Conservation (phyloP, 352 stramenopile species). For the Phytopythium ostracodes region DNA sequence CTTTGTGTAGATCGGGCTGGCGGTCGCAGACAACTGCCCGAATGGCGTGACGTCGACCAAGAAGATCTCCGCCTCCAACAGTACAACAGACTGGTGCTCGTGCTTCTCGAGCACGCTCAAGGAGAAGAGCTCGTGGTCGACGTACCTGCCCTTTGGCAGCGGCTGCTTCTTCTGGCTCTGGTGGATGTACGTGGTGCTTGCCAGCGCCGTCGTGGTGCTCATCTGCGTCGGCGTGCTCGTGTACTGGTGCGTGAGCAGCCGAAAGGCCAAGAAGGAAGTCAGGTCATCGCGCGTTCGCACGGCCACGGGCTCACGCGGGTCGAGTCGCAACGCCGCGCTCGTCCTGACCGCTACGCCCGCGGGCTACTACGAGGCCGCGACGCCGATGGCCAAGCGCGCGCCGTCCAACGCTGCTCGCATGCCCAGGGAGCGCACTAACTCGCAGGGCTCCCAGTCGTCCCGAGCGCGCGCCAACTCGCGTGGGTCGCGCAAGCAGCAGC, state of each 20-base stretch:
- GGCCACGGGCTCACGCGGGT: conserved; percentile 19
- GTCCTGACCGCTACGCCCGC: conserved; percentile 16
- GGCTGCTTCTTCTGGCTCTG: conserved; percentile 83
- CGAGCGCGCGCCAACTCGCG: conserved; percentile 2
- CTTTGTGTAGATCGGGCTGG: conserved; percentile 40
- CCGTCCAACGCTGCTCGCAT: background rate
- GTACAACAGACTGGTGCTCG: conserved; percentile 51
- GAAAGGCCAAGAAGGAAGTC: conserved; percentile 27
- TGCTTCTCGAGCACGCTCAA: conserved; percentile 70
- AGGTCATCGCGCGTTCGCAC: conserved; percentile 14
- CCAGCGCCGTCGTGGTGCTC: conserved; percentile 48
- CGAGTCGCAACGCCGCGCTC: conserved; percentile 24
- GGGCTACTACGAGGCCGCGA: conserved; percentile 15
- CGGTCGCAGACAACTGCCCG: conserved; percentile 71
- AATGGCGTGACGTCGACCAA: conserved; percentile 76
- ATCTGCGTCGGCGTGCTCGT: conserved; percentile 49
- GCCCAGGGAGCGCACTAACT: background rate
- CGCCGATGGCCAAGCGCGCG: conserved; percentile 7
- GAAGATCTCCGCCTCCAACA: conserved; percentile 45
- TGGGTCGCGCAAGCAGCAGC: background rate
- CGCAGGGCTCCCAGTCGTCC: conserved; percentile 2
- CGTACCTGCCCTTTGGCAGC: conserved; percentile 52
- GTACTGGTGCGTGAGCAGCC: conserved; percentile 55
- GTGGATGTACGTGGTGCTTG: conserved; percentile 84
- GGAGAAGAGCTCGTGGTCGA: conserved; percentile 48